A percentile compares a stretch with the other conserved stretches of the same genome.
Conservation (phyloP, 2,329 filamentous ascomycete species). For the Juglanconis sp. region DNA sequence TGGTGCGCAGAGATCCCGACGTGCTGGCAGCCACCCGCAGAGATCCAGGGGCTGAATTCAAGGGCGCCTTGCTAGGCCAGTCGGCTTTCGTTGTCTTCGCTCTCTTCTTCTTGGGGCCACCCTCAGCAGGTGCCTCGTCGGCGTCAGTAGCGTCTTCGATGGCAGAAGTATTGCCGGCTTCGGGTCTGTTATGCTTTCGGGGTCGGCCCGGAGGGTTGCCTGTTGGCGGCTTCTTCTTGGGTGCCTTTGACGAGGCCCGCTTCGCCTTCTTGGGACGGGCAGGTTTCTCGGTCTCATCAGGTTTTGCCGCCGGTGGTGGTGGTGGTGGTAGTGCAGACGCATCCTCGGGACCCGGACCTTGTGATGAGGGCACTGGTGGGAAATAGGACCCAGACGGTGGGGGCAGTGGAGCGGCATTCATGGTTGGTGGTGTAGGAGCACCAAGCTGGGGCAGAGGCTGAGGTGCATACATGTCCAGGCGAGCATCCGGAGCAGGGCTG, state of each 20-base stretch:
- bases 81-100: slow-evolving; percentile 75
- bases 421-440: slow-evolving; percentile 18
- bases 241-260: slow-evolving; percentile 59
- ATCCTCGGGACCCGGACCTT: slow-evolving; percentile 19
- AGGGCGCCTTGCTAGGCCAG: slow-evolving; percentile 49
- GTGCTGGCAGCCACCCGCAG: slow-evolving; percentile 88
- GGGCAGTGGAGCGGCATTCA: background rate
- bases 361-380: slow-evolving; percentile 21
- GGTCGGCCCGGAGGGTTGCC: slow-evolving; percentile 56
- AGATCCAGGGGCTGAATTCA: slow-evolving; percentile 73
- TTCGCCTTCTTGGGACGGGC: slow-evolving; percentile 38
- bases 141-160: slow-evolving; percentile 64
- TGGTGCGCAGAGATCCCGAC: slow-evolving; percentile 79
- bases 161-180: slow-evolving; percentile 66
- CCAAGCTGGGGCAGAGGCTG: background rate
- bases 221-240: slow-evolving; percentile 37
- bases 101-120: slow-evolving; percentile 64
- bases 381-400: slow-evolving; percentile 14
- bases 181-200: slow-evolving; percentile 47
- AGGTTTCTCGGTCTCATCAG: slow-evolving; percentile 25
- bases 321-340: slow-evolving; percentile 20
- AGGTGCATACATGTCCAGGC: slow-evolving; percentile 7
- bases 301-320: slow-evolving; percentile 7
- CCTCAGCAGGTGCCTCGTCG: slow-evolving; percentile 54
- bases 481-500: slow-evolving; percentile 15